Base-by-base conservation (phyloP, 192 early-diverging fungal genomes). In the Umbelopsis ramanniana region DNA sequence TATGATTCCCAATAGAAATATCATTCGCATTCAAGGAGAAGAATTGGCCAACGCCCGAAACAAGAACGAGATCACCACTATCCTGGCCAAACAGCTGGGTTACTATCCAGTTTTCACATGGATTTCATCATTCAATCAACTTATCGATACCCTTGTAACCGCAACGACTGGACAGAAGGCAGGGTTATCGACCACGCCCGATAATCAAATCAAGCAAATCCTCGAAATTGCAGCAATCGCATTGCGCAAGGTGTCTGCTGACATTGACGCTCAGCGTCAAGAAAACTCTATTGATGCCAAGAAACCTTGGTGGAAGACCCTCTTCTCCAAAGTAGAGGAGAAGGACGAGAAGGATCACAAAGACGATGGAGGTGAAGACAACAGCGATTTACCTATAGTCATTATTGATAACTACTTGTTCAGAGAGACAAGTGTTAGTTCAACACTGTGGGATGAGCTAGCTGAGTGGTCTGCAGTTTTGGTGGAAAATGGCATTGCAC, bases 31-130 rank as follows among this genome's bases (percentile, higher is more conserved):
- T 60, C 83, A 94, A 52, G 92, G 92, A 66, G 89, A 93, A 68
- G 88, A 90, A 35, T 80, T 99, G 57, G 89, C 88, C 0, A 88
- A 88, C 66, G 85, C 91, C 40, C 85, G 88, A 43, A 90, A 85
- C 69, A 90, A 92, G 53, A 82, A 91, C 52, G 89, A 94, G 52
- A 74, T 96, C 78, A 85, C 96, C 67, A 86, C 87, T 21, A 77
- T 77, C 12, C 79, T 99, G 71, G 94, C 96, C 0, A 84, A 84
- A 29, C 94, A 98, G 82, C 86, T 98, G 21, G 93, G 93, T 6
- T 97, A 94, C 83, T 93, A 94, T 78, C 97, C 97, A 5, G 81
- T 95, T 40, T 96, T 99, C 76, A 93, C 91, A 69, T 93, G 89
- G 75, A 83, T 92, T 70, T 86, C 87, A 37, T 86, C 86, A 9